Conservation (phyloP, 2,329 filamentous ascomycete genomes). For the Colletotrichum somersetense region DNA sequence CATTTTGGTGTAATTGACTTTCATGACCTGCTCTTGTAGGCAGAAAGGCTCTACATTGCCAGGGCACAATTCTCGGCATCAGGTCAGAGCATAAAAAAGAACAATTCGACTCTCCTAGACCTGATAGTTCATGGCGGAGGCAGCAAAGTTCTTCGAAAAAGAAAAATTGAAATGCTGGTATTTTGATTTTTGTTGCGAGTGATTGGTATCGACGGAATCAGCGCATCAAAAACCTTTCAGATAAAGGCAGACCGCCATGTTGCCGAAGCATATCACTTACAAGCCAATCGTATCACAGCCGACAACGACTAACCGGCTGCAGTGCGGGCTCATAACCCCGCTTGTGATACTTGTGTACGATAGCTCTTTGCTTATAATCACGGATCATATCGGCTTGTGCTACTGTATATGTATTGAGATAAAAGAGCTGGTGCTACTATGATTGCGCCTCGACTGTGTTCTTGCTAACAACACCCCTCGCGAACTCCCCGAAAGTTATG, state of each 20-base stretch:
- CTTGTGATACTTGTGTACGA: neutral
- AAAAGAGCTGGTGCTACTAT: neutral
- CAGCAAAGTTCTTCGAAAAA: no score
- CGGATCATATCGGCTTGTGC: neutral
- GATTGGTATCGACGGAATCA: no score
- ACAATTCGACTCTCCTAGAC: no score
- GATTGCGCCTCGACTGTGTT: slow-evolving; percentile 61
- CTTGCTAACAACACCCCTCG: slow-evolving; percentile 69
- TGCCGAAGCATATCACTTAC: neutral
- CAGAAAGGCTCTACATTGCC: no score
- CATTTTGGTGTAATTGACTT: neutral
- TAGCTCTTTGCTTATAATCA: neutral
- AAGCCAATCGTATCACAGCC: no score
- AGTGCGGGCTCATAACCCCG: neutral
- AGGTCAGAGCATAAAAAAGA: no score
- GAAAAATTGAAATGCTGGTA: no score
- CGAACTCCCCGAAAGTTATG: slow-evolving; percentile 83
- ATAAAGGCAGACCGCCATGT: neutral
- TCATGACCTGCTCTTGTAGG: no score
- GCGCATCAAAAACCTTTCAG: no score
- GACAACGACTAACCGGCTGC: neutral
- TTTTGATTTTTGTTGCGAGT: no score
- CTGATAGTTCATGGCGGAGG: no score
- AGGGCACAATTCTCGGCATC: no score
- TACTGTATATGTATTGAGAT: neutral